Base-by-base conservation (phyloP, 1,284 basidiomycete genomes). In the Ceratobasidium sp. region DNA sequence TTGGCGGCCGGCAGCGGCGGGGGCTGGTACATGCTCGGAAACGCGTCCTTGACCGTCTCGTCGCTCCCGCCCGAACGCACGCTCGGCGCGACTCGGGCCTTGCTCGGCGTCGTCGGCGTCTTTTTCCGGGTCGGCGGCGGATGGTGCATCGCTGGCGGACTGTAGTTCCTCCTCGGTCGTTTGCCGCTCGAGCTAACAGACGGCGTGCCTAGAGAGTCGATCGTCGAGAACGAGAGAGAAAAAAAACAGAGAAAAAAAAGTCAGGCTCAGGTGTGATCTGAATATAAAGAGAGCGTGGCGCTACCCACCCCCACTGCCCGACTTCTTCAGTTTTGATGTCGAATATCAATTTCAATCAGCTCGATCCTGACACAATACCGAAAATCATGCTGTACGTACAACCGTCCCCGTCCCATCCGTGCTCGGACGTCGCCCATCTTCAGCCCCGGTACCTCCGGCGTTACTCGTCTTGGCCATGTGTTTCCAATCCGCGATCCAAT, bases 141-240 rank as follows among this genome's bases (percentile, higher is more conserved):
- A 33, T 70, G 68, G 39, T 55, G 49, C 68, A 73, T 73, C 20
- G 56, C 12, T 1, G 70, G 70, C 23, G 70, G 53, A 63, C 40
- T 42, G 42, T 60, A 49, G 56, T 58, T 58, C n/a, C 56, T 46
- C 33, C 70, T 56, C n/a, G 42, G 70, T n/a, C 56, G 33, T 9
- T 61, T 51, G 23, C 70, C 70, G 23, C 70, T 73, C 70, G 70
- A 73, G 70, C 63, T 73, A 40, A 73, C 56, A 23, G 70, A 73
- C 10, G 70, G 70, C 4, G 70, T 58, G 33, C 39, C 70, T 44
- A 40, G 12, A 6, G 13, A 13, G 6, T n/a, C n/a, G n/a, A n/a
- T n/a, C n/a, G n/a, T n/a, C n/a, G n/a, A n/a, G n/a, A n/a, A n/a
- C n/a, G n/a, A n/a, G n/a, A n/a, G n/a, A n/a, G n/a, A n/a, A 69